Base-by-base conservation (phyloP, 176 grass and related monocot species). In the Carex kokanica region DNA sequence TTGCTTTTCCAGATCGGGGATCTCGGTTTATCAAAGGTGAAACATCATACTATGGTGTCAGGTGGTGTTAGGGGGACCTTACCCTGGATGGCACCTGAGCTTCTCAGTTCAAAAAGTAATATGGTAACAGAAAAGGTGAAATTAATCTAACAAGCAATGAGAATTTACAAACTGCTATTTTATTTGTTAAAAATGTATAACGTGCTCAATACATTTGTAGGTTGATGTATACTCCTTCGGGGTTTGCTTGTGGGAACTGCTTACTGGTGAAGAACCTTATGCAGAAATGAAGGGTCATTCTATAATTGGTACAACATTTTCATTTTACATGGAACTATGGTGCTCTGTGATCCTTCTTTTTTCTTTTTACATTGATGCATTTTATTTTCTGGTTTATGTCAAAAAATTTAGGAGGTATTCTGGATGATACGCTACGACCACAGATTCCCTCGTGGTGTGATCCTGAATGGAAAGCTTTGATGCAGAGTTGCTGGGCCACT, bases 101-200 rank as follows among this genome's bases (percentile, higher is more conserved):
- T 99, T 86, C 77, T 99, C 41, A 95, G 88, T 89, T 91, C 85
- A 57, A 99, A 99, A 99, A 90, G 88, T 70, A 87, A 89, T 84
- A 98, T 95, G 96, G 96, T 99, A n/a, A 90, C 96, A 79, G 96
- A 99, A 71, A 99, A 99, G 86, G 96, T 93, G 87, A 89, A 57
- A 86, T 82, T 24, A 65, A 25, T 49, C 13, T 64, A 52, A 67
- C 8, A 40, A 66, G 16, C 32, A 64, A 41, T 61, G 29, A 63
- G 32, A 43, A 43, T 15, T 8, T 41, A 57, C n/a, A 14, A 61
- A 12, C 29, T 59, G 11, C 9, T 43, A 41, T 80, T 41, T 81
- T 63, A 15, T 81, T 47, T 59, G 40, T 61, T 74, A 8, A 64
- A 24, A 82, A 62, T 82, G 59, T 11, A 65, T 31, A 51, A 67